Evolutionary conservation across 179 eudicot genomes (phyloP).

Genomic region (Silene noctiflora): DNA sequence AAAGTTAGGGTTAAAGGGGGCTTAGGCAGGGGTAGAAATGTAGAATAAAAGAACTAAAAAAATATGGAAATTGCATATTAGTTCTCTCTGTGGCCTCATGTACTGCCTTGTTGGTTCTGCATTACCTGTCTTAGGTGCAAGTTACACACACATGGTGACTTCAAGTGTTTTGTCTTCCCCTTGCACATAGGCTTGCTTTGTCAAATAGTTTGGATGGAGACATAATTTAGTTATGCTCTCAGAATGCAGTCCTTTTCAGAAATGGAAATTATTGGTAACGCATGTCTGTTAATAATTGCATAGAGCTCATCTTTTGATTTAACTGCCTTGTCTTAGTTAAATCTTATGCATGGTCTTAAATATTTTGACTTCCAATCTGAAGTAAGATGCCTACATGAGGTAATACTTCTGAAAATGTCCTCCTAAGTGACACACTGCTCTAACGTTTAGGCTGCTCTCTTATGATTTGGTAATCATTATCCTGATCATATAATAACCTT

Average conservation of each 20-base stretch:
- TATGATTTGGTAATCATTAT: not conserved
- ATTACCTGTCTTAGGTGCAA: not conserved
- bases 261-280: not conserved
- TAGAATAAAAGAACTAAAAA: not conserved
- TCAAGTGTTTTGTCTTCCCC: not conserved
- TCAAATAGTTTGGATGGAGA: not conserved
- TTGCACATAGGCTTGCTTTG: not conserved
- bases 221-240: not conserved
- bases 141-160: not conserved
- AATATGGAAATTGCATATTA: not conserved
- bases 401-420: not conserved
- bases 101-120: not conserved
- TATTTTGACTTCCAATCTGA: not conserved
- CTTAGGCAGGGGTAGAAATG: not conserved
- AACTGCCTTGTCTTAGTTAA: not conserved
- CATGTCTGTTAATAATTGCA: not conserved
- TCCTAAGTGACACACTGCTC: not conserved
- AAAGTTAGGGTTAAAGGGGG: not conserved
- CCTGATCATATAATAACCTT: not conserved
- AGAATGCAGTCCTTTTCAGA: not conserved
- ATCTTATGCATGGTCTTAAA: not conserved
- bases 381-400: not conserved
- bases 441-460: not conserved
- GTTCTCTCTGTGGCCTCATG: not conserved
- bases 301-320: not conserved